phyloP scores from a whole-genome alignment of 176 grass and related monocot species.

The Cenchrus purpureus region DNA sequence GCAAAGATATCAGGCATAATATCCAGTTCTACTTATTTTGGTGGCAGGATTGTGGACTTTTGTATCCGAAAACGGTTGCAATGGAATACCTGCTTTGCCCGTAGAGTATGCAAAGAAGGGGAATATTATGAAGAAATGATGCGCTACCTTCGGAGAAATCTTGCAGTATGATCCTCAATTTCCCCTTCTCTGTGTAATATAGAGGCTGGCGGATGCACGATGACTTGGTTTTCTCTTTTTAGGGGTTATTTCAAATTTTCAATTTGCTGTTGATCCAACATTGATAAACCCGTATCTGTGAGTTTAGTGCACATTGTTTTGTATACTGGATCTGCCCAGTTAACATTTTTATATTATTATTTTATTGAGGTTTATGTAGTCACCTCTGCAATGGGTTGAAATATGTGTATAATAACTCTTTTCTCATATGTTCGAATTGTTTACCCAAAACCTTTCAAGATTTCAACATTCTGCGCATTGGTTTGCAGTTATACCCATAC shows the following conservation, averaged over 20 bases:
- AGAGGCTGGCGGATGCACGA: neutral
- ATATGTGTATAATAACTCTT: neutral
- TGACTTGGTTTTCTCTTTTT: conserved; percentile 10
- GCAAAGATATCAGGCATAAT: conserved; percentile 40
- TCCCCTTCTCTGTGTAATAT: conserved; percentile 1
- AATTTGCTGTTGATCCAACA: conserved; percentile 14
- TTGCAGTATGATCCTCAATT: conserved; percentile 60
- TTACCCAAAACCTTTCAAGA: conserved; percentile 17
- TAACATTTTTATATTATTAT: neutral
- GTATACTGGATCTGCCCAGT: conserved; percentile 7
- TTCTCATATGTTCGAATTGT: conserved; percentile 20
- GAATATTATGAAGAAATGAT: conserved; percentile 99
- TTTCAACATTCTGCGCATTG: conserved; percentile 38
- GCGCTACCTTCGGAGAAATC: conserved; percentile 84
- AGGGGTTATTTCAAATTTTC: neutral
- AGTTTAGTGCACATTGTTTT: conserved; percentile 18
- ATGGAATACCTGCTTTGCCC: conserved; percentile 84
- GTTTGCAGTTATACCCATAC: conserved; percentile 91
- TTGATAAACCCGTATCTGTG: neutral
- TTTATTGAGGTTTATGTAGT: conserved; percentile 9
- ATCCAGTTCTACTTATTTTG: conserved; percentile 29
- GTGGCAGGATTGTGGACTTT: conserved; percentile 72
- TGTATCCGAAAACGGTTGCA: conserved; percentile 87
- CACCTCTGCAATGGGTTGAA: conserved; percentile 7
- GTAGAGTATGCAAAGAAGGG: conserved; percentile 84